Conservation (phyloP, 257 asterid species). For the Asclepias syriaca region DNA sequence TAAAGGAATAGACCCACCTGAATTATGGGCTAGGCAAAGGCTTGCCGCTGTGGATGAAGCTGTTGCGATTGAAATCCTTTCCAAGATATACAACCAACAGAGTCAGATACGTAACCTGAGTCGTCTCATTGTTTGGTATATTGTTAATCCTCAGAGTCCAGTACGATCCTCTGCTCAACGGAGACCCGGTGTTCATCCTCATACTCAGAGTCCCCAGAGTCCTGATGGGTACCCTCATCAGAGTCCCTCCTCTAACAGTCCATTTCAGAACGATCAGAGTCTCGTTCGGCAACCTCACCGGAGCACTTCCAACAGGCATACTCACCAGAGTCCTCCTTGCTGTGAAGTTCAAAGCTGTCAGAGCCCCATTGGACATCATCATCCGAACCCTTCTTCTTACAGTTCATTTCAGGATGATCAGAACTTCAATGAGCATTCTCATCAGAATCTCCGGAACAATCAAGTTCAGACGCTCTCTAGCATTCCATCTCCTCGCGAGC, state of each 20-base stretch:
- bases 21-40: neutral
- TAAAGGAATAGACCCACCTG: neutral
- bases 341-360: too few relatives aligned
- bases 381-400: too few relatives aligned
- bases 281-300: too few relatives aligned
- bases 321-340: too few relatives aligned
- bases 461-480: too few relatives aligned
- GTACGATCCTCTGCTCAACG: neutral
- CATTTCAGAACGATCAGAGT: neutral
- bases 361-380: too few relatives aligned
- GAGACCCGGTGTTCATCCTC: neutral
- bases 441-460: too few relatives aligned
- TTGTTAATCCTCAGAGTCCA: constrained; percentile 4
- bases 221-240: neutral
- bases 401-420: too few relatives aligned
- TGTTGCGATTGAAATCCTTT: constrained; percentile 4
- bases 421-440: too few relatives aligned
- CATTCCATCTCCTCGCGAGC: too few relatives aligned
- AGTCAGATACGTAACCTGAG: neutral
- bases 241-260: neutral
- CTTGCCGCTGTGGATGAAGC: constrained; percentile 12
- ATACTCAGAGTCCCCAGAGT: neutral
- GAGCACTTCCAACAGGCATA: too few relatives aligned
- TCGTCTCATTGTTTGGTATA: neutral
- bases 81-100: neutral